Evolutionary conservation across 2,329 filamentous ascomycete species (phyloP), one percentile per base, ranked within the genome.

Genomic region (Scopulariopsis brevicaulis): DNA sequence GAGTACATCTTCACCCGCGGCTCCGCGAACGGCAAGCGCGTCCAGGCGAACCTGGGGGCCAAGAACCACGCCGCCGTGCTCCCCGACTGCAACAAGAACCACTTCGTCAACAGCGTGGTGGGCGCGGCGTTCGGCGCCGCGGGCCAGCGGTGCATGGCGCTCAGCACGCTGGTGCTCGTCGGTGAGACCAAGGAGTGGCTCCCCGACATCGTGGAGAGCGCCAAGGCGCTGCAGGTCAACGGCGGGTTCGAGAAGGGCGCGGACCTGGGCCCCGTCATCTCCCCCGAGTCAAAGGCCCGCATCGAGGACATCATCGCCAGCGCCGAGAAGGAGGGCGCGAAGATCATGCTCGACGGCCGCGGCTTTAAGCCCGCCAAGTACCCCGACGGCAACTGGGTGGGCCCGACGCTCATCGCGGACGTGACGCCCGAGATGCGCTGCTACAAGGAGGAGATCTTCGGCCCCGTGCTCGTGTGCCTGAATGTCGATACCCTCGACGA

Each of bases 1-100:
- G 88, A 93, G 74, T 94, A 94, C 76, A 94, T 94, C 71, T 94
- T 85, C 73, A 73, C 77, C 58, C 83, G 88, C 59, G 89, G 84
- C 35, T 90, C 87, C 1, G 89, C 88, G 67, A 90, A 93, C 66
- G 89, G 90, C 67, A 94, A 94, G 81, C 86, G 89, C 66, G 88
- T 92, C 35, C 90, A 94, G 75, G 89, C 89, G 70, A 94, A 94
- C 74, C 75, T 94, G 61, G 90, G 89, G 48, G 89, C 89, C 64
- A 94, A 94, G 81, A 94, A 94, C 78, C 89, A 94, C 71, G 89
- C 89, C 32, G 87, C 87, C 57, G 85, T 94, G 34, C 81, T 93
- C 61, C 89, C 89, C 20, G 89, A 94, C 76, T 88, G 85, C 77
- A 92, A 94, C 78, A 93, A 91, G 81, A 92, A 94, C 77, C 87